Evolutionary conservation across 1,284 basidiomycete species (phyloP), one percentile per base, ranked within the genome.

Genomic region (Tylopilus sp.): DNA sequence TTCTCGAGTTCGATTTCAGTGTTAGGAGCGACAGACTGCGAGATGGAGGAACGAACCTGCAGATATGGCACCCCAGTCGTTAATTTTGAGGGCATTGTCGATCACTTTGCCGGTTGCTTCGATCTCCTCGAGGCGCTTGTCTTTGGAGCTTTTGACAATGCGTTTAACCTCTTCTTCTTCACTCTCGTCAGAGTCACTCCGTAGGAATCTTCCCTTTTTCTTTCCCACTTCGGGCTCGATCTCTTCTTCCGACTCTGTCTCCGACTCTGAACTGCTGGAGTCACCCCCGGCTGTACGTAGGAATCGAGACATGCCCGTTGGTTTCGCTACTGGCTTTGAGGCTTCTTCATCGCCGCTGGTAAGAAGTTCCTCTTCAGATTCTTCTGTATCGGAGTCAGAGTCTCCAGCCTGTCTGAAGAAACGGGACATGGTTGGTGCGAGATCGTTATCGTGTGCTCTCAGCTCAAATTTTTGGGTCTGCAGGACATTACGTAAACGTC

Each of bases 1-100:
- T 73, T 99, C 97, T 96, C 70, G 42, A 47, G 45, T 39, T 44
- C 53, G 44, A 39, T 10, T 50, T 53, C 46, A 52, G 28, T 41
- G 51, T 51, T 11, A 41, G 21, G 28, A 23, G 38, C 12, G 28
- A 36, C 21, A 44, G 18, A 13, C 34, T n/a, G 28, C 8, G 28
- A 48, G 9, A 25, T 25, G 25, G 25, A 25, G 26, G 34, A 23
- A 28, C 64, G 46, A 66, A 93, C 93, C 93, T 59, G 82, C 86
- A 38, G 87, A 90, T 61, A 95, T 97, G 30, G 85, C 86, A 19
- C 88, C 86, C 97, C 97, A 99, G 73, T 99, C 94, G 59, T 92
- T 93, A 61, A 95, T 96, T 75, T 94, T 96, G 59, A 93, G 77
- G 23, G 89, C 94, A 68, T 99, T 99, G 49, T 97, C 92, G 72